phyloP scores from a whole-genome alignment of 2,329 filamentous ascomycete genomes.

The Pestalotiopsis sp. region DNA sequence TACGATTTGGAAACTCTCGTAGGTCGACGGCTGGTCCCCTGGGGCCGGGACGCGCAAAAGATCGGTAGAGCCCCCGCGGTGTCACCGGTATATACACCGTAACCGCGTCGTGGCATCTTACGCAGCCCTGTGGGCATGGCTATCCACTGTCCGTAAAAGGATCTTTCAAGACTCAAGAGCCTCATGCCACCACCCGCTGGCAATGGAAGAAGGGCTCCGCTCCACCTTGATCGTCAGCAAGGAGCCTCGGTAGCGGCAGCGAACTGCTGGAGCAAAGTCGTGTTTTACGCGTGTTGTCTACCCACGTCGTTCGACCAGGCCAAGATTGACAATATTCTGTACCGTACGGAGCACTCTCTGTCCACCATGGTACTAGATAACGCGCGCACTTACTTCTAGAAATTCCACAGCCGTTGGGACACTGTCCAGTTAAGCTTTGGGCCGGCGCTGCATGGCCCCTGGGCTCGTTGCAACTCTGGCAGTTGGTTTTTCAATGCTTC shows the following conservation, averaged over 20 bases:
- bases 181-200: not conserved
- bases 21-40: not conserved
- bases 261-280: not conserved
- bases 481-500: not conserved
- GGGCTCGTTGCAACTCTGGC: not conserved
- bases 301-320: not conserved
- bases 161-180: not conserved
- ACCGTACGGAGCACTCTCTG: not conserved
- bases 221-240: not conserved
- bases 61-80: not conserved
- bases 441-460: not conserved
- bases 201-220: not conserved
- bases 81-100: not conserved
- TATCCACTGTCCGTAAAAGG: not conserved
- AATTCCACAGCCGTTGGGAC: not conserved
- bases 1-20: not conserved
- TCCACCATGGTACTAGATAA: not conserved
- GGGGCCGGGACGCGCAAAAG: not conserved
- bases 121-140: constrained; percentile 1
- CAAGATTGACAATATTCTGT: not conserved
- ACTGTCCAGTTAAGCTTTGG: constrained; percentile 2
- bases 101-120: constrained; percentile 2
- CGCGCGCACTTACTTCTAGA: not conserved
- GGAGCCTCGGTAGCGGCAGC: not conserved
- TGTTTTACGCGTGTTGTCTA: not conserved